Evolutionary conservation across 2,329 filamentous ascomycete genomes (phyloP).

Genomic region (Fragosphaeria purpurea): DNA sequence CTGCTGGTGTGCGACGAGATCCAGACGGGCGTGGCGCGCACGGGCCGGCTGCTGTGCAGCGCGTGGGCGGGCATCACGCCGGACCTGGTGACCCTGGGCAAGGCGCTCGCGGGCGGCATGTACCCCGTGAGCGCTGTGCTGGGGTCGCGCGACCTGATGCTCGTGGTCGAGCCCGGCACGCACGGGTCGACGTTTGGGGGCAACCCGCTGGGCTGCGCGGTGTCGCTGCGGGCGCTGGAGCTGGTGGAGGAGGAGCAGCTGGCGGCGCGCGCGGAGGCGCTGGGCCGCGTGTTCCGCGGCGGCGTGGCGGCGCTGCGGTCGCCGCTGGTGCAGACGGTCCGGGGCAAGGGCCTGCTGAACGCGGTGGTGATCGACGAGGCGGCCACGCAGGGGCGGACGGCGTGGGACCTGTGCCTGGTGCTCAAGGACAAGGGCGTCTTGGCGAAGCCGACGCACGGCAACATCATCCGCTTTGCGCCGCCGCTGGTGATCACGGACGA

Average conservation of each 20-base stretch:
- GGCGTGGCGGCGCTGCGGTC: conserved; percentile 65
- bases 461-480: conserved; percentile 96
- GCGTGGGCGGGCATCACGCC: conserved; percentile 95
- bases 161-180: conserved; percentile 90
- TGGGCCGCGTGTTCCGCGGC: conserved; percentile 76
- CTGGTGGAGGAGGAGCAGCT: conserved; percentile 87
- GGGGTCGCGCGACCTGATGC: conserved; percentile 81
- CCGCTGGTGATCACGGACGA: conserved; percentile 88
- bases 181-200: conserved; percentile 98
- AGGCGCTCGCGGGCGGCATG: conserved; percentile 96
- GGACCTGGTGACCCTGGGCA: conserved; percentile 87
- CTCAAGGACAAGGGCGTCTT: conserved; percentile 91
- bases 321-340: conserved; percentile 70
- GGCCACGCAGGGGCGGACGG: conserved; percentile 72
- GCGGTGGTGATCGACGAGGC: conserved; percentile 92
- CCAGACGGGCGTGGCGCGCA: conserved; percentile 93
- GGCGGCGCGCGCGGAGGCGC: conserved; percentile 67
- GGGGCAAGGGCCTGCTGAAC: conserved; percentile 90
- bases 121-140: conserved; percentile 97
- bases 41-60: conserved; percentile 85
- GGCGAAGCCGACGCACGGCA: conserved; percentile 96
- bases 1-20: conserved; percentile 97
- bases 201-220: conserved; percentile 89
- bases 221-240: conserved; percentile 90
- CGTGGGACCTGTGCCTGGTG: conserved; percentile 93